These are phyloP conservation scores for Oryza glaberrima DNA, from an alignment of 176 grass and related monocot species.

Conservation along the genomic window DNA sequence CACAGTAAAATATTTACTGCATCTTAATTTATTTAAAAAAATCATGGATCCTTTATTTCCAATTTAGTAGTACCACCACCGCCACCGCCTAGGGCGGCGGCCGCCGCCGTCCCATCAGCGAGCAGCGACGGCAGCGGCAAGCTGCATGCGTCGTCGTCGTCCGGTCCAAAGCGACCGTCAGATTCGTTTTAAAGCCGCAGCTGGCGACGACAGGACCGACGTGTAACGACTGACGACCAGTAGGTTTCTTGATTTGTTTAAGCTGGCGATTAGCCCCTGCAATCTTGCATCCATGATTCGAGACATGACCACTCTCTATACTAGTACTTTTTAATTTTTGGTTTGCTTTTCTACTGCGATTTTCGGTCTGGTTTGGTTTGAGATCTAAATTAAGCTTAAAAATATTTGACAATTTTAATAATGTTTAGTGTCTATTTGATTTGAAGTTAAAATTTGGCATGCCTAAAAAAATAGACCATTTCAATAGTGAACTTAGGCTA, in stretches of 20 bases:
- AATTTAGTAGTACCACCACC: neutral
- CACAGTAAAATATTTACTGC: no score
- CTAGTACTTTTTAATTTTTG: neutral
- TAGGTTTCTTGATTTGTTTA: neutral
- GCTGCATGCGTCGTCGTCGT: neutral
- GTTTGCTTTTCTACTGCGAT: neutral
- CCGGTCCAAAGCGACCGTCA: neutral
- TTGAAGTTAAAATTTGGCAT: no score
- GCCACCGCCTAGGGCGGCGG: constrained; percentile 3
- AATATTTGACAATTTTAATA: no score
- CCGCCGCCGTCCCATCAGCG: neutral
- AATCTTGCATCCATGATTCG: constrained; percentile 46
- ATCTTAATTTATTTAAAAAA: no score
- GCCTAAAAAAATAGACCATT: no score
- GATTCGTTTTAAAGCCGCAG: constrained; percentile 25
- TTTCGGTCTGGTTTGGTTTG: neutral
- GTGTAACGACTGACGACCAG: constrained; percentile 34
- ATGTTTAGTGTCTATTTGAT: no score
- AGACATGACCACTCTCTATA: constrained; percentile 30
- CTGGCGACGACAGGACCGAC: neutral
- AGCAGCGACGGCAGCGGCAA: no score
- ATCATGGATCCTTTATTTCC: neutral
- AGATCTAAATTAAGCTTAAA: rapidly evolving
- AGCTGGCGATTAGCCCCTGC: neutral
- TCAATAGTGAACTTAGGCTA: no score